Base-by-base conservation (phyloP, 2,329 filamentous ascomycete genomes). In the Elsinoe ampelina region DNA sequence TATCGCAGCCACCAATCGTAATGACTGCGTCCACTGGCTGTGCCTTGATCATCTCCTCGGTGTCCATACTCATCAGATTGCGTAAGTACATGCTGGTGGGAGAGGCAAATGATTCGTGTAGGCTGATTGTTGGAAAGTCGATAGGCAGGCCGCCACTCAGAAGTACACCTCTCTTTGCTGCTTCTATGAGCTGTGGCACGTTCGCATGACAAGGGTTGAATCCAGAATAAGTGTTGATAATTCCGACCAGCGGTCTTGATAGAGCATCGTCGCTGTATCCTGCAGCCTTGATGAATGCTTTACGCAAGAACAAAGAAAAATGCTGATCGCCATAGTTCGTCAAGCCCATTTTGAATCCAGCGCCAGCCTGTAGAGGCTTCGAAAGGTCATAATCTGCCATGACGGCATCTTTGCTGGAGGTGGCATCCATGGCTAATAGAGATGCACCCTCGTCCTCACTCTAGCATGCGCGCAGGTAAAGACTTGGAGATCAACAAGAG, bases 11-110 rank as follows among this genome's bases (percentile, higher is more conserved):
- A 48, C 85, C 85, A 62, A 88, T 83, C 61, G 85, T 74, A 12
- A 86, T 77, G 8, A 81, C 80, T 0, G 82, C 81, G 69, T 89
- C 85, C 13, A 85, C 75, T 0, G 85, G 85, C 68, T 89, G 85
- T 0, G 84, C 85, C 42, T 74, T 74, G 55, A 88, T 82, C 85
- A 89, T 89, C 72, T 89, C 85, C 67, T 89, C 86, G 0, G 86
- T 89, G 65, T 89, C 86, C 83, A 89, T 87, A 61, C 82, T 84
- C 85, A 89, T 89, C 57, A 89, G 65, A 61, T 89, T 89, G 32
- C 86, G 71, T 48, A 89, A 65, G 57, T 82, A 88, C 86, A 89
- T 88, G 70, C 84, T 87, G 3, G 85, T 88, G 2, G 85, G 85
- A 43, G 77, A 74, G 0, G 85, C 76, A 65, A 89, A 89, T 2